Percentiles rank a stretch among this genome's conserved stretches.
phyloP scores from a whole-genome alignment of 495 filamentous ascomycete species.

The Collariella sp. region DNA sequence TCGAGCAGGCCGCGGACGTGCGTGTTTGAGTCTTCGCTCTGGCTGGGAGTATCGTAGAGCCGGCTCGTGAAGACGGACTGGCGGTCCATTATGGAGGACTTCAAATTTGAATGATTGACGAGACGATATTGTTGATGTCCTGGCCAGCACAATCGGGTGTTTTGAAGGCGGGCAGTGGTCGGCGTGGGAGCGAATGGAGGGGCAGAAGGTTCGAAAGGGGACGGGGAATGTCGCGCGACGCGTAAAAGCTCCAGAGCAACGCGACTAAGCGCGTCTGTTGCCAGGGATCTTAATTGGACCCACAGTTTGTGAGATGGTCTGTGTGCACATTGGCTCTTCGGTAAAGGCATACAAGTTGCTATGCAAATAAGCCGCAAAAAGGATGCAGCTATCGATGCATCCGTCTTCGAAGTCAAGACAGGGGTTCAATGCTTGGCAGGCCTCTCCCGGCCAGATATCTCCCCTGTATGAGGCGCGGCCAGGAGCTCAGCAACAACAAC shows the following conservation, averaged over 20 bases:
- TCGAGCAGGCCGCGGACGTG: slow-evolving; percentile 55
- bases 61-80: slow-evolving; percentile 75
- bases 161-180: slow-evolving; percentile 4
- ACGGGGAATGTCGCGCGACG: slow-evolving; percentile 2
- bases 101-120: neutral
- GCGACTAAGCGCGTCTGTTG: slow-evolving; percentile 8
- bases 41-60: slow-evolving; percentile 36
- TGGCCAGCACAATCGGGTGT: neutral
- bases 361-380: too few species aligned
- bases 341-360: too few species aligned
- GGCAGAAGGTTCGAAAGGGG: slow-evolving; percentile 4
- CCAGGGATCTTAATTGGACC: slow-evolving; percentile 26
- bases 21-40: slow-evolving; percentile 45
- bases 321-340: too few species aligned
- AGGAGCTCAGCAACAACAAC: neutral
- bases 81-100: slow-evolving; percentile 59
- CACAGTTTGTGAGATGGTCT: too few species aligned
- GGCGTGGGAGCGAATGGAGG: slow-evolving; percentile 18
- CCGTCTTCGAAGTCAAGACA: too few species aligned
- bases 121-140: too few species aligned
- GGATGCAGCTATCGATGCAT: slow-evolving; percentile 6
- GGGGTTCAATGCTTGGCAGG: slow-evolving; percentile 3
- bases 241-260: slow-evolving; percentile 18
- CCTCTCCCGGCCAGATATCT: slow-evolving; percentile 9
- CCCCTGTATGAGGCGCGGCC: neutral